Conservation (phyloP, 2,329 filamentous ascomycete species). For the Sphaerulina vaccinii region DNA sequence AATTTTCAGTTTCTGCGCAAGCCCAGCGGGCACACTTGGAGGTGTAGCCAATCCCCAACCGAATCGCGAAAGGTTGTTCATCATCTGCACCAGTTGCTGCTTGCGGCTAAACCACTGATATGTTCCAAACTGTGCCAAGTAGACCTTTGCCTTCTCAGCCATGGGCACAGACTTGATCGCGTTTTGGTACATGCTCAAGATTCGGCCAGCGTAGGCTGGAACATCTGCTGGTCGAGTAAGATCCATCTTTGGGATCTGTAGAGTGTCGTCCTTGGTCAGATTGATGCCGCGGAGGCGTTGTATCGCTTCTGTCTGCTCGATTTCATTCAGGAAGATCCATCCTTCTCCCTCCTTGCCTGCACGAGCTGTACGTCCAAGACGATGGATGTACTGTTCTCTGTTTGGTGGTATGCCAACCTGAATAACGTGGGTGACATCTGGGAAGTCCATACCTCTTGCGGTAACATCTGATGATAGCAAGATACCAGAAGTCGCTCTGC, state of each 20-base stretch:
- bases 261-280: constrained; percentile 54
- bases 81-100: constrained; percentile 45
- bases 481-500: constrained; percentile 54
- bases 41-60: constrained; percentile 55
- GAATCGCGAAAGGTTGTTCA: constrained; percentile 55
- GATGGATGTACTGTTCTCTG: constrained; percentile 52
- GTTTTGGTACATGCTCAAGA: constrained; percentile 44
- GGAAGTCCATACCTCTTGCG: constrained; percentile 55
- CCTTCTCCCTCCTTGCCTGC: constrained; percentile 71
- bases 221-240: constrained; percentile 44
- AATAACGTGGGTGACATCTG: constrained; percentile 53
- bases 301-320: constrained; percentile 53
- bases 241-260: constrained; percentile 53
- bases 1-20: constrained; percentile 35
- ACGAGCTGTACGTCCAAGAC: constrained; percentile 56
- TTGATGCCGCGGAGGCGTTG: constrained; percentile 59
- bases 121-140: constrained; percentile 59
- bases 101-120: constrained; percentile 43
- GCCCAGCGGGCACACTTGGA: constrained; percentile 41
- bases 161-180: constrained; percentile 48
- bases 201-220: constrained; percentile 43
- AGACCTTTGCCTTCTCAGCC: constrained; percentile 49
- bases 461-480: constrained; percentile 53
- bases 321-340: constrained; percentile 62
- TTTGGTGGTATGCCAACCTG: constrained; percentile 49